Evolutionary conservation across 129 eudicot species (phyloP), one percentile per base, ranked within the genome.

Genomic region (Lactuca saligna): DNA sequence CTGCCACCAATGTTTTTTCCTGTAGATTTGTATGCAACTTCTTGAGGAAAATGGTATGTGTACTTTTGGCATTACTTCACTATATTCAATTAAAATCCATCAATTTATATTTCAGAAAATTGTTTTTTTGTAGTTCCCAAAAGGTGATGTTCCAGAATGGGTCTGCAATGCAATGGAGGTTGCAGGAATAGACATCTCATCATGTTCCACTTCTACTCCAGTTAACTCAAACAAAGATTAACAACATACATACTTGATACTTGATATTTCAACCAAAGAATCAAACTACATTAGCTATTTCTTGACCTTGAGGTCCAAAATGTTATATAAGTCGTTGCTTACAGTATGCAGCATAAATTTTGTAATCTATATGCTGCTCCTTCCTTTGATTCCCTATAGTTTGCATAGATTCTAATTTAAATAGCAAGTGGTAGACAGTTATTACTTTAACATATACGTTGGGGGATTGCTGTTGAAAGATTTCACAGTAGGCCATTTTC

Each of bases 151-250:
- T 33, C 98, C 98, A 0, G 86, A 86, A 80, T 92, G 98, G 98
- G 98, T 92, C 17, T 82, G 91, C 89, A 83, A 92, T 61, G 98
- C 98, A 33, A 92, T 92, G 98, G 96, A 88, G 86, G 98, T 89
- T 75, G 95, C 98, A 3, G 98, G 95, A 31, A 82, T 89, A 29
- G 96, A 92, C 81, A 86, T 92, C 54, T 88, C 98, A 16, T 82
- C 91, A 25, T 91, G 97, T 77, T 88, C 29, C 29, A 25, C 29
- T 25, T 25, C 75, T 33, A 59, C 76, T 44, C 78, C 82, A 25
- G 74, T 74, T 46, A 32, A 17, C 66, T 55, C 86, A 2, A 68
- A 64, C 86, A 2, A 68, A 64, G 41, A 70, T 7, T 16, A 46
- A 17, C 2, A 38, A 6, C 3, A 16, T 69, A 50, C 32, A 61